phyloP scores from a whole-genome alignment of 2,329 filamentous ascomycete genomes.

The Whalleya microplaca region DNA sequence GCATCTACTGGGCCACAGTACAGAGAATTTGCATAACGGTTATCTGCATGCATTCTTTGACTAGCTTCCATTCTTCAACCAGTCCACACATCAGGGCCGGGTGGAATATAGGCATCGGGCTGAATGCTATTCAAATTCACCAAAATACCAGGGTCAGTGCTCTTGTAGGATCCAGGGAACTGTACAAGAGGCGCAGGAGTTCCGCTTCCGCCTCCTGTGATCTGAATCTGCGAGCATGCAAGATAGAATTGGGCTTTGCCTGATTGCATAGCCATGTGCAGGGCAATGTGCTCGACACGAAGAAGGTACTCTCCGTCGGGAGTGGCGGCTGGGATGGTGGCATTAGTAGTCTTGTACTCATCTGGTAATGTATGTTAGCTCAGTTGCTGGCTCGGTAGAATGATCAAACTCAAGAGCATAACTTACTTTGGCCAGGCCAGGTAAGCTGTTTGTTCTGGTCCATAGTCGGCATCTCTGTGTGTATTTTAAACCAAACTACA shows the following conservation, averaged over 20 bases:
- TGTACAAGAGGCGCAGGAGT: constrained; percentile 37
- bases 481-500: constrained; percentile 43
- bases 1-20: background rate
- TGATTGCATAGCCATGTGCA: constrained; percentile 42
- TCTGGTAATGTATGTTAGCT: constrained; percentile 25
- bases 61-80: constrained; percentile 11
- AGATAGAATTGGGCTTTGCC: constrained; percentile 46
- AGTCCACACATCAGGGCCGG: constrained; percentile 31
- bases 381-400: background rate
- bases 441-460: constrained; percentile 52
- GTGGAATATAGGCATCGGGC: constrained; percentile 35
- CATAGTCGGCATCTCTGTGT: constrained; percentile 46
- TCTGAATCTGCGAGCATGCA: constrained; percentile 43
- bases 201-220: constrained; percentile 41
- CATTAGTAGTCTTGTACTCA: constrained; percentile 38
- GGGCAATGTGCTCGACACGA: constrained; percentile 45
- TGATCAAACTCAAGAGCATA: background rate
- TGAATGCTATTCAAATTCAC: constrained; percentile 36
- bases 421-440: constrained; percentile 41
- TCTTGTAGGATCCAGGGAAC: constrained; percentile 39
- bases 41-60: background rate
- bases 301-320: constrained; percentile 45
- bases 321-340: constrained; percentile 40
- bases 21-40: background rate
- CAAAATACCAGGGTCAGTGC: constrained; percentile 38